A percentile compares a stretch with the other conserved stretches of the same genome.
phyloP scores from a whole-genome alignment of 371 early-diverging fungal species.

The Mortierella sp. region DNA sequence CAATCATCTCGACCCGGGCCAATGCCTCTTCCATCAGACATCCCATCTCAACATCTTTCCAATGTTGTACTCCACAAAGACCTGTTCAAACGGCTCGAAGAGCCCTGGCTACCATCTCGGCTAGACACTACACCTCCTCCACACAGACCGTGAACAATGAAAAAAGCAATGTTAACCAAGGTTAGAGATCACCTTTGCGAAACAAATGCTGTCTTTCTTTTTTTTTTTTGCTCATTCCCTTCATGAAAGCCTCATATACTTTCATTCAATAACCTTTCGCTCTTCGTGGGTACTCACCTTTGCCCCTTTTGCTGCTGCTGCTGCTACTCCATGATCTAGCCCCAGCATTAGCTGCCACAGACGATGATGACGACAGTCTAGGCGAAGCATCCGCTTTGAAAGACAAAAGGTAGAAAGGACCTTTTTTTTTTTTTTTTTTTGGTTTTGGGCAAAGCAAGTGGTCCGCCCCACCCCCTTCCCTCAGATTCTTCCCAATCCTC shows the following conservation, averaged over 20 bases:
- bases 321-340: slow-evolving; percentile 20
- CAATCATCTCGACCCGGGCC: background rate
- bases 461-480: background rate
- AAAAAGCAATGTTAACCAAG: slow-evolving; percentile 48
- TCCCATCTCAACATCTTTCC: background rate
- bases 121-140: slow-evolving; percentile 28
- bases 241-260: background rate
- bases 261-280: background rate
- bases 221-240: background rate
- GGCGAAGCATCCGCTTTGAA: slow-evolving; percentile 16
- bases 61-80: too few relatives aligned
- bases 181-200: slow-evolving; percentile 8
- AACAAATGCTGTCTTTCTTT: background rate
- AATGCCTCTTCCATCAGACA: background rate
- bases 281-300: too few relatives aligned
- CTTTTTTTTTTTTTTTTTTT: too few relatives aligned
- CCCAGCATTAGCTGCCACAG: slow-evolving; percentile 31
- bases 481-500: too few relatives aligned
- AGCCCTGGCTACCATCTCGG: background rate
- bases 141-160: slow-evolving; percentile 29
- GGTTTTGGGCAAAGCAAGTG: background rate
- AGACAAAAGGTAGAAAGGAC: slow-evolving; percentile 17
- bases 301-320: too few relatives aligned
- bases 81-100: too few relatives aligned
- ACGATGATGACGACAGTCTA: slow-evolving; percentile 27